These are phyloP conservation scores for Kodamaea lidongshanica DNA, from an alignment of 805 yeast genomes.

Conservation along the genomic window DNA sequence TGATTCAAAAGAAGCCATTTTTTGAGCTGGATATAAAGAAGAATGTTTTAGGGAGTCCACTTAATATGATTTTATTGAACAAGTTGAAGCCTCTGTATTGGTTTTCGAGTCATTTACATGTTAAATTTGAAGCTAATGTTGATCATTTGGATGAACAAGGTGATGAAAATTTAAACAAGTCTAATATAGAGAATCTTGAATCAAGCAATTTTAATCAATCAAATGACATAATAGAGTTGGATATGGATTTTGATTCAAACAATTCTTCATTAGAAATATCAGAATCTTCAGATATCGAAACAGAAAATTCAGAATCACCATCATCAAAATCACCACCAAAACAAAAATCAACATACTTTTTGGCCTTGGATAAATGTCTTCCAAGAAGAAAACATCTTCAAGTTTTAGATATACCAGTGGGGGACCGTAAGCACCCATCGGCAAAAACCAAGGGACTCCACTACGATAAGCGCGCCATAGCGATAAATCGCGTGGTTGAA, in stretches of 20 bases:
- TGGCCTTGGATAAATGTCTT: slow-evolving; percentile 82
- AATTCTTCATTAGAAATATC: slow-evolving; percentile 17
- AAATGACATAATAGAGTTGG: slow-evolving; percentile 16
- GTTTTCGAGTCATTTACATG: slow-evolving; percentile 90
- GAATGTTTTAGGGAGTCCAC: slow-evolving; percentile 66
- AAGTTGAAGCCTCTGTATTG: slow-evolving; percentile 61
- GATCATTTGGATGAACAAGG: slow-evolving; percentile 10
- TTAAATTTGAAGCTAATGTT: slow-evolving; percentile 55
- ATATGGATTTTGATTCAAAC: slow-evolving; percentile 24
- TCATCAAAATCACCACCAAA: slow-evolving; percentile 11
- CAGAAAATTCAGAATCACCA: no score
- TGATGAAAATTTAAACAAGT: no score
- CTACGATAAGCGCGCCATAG: slow-evolving; percentile 29
- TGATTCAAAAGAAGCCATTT: slow-evolving; percentile 58
- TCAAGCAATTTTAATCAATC: slow-evolving; percentile 7
- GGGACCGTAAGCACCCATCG: slow-evolving; percentile 13
- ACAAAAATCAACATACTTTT: slow-evolving; percentile 40
- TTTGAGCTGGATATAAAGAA: slow-evolving; percentile 57
- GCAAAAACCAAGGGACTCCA: slow-evolving; percentile 12
- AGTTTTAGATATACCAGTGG: slow-evolving; percentile 31
- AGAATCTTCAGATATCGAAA: slow-evolving; percentile 8
- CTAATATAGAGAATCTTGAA: slow-evolving; percentile 1
- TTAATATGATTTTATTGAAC: slow-evolving; percentile 49
- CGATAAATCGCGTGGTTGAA: slow-evolving; percentile 32
- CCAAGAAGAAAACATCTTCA: slow-evolving; percentile 59